Base-by-base conservation (phyloP, 176 grass and related monocot genomes). In the Rhynchospora pubera region DNA sequence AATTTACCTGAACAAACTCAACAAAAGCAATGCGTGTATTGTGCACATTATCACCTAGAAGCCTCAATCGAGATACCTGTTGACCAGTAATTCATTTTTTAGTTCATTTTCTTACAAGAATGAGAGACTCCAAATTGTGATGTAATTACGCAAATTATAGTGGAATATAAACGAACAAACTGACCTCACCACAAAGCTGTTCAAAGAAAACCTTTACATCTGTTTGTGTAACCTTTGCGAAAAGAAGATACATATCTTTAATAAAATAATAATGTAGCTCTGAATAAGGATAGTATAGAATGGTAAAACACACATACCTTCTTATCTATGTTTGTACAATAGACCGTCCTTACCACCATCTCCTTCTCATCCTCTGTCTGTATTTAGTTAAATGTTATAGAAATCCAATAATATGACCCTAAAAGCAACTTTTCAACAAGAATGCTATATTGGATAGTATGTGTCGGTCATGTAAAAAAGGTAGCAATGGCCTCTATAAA, bases 251-350 rank as follows among this genome's bases (percentile, higher is more conserved):
- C 7, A 32, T 62, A 63, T 63, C n/a, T 84, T 32, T 12, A 51
- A 52, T 19, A 3, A 88, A 65, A n/a, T 81, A 79, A 12, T 76
- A 55, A 30, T 55, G 13, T 8, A 55, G 16, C 23, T 55, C 23
- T 8, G 48, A 55, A 76, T 28, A 76, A 75, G 14, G 72, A 76
- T 55, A 76, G 47, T 13, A 48, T 32, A 18, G 45, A 70, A 26
- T 59, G 51, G 14, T 60, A 53, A 53, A 11, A 79, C 22, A 77
- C 32, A 2, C 0, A 23, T 89, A 97, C 94, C 94, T 86, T 89
- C 64, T 94, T 97, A 94, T 97, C 92, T 91, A 97, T 97, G 79
- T 97, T 97, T 92, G 94, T 94, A 94, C 94, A 97, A 78, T 97
- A 97, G 68, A 94, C 90, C 45, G 94, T 97, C 46, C 94, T 78